Evolutionary conservation across 83 land plant species (phyloP).

Genomic region (Thuja plicata): DNA sequence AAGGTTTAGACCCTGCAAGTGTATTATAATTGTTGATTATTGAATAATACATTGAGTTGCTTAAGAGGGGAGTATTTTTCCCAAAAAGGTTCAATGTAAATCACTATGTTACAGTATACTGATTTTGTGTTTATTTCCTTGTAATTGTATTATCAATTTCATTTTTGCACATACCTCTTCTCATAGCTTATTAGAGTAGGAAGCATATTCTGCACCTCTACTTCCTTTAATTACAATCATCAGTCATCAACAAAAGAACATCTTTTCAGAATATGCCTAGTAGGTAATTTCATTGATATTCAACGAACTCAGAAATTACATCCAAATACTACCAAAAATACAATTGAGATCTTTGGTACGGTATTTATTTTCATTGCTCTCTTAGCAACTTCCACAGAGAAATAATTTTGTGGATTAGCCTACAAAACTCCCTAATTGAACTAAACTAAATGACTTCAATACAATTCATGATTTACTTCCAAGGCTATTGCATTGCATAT

Average conservation of each 20-base stretch:
- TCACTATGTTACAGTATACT: too few relatives aligned
- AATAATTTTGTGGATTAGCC: background rate
- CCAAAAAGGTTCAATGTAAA: too few relatives aligned
- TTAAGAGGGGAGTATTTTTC: too few relatives aligned
- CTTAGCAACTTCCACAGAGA: background rate
- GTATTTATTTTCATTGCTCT: background rate
- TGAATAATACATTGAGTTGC: too few relatives aligned
- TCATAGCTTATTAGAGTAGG: too few relatives aligned
- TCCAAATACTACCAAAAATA: background rate
- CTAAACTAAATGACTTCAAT: background rate
- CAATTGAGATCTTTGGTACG: background rate
- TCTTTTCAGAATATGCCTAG: background rate
- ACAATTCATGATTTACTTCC: background rate
- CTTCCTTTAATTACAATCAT: background rate
- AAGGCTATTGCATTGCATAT: background rate
- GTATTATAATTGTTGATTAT: too few relatives aligned
- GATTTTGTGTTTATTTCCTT: too few relatives aligned
- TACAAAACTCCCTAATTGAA: too few relatives aligned
- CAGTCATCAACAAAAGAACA: background rate
- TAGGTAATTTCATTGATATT: background rate
- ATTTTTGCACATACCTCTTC: too few relatives aligned
- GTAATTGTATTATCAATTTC: too few relatives aligned
- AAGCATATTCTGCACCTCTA: too few relatives aligned
- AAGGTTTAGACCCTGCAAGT: too few relatives aligned
- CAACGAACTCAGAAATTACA: background rate